These are phyloP conservation scores for Globisporangium iwayamae DNA, from an alignment of 352 stramenopile species.

Conservation along the genomic window DNA sequence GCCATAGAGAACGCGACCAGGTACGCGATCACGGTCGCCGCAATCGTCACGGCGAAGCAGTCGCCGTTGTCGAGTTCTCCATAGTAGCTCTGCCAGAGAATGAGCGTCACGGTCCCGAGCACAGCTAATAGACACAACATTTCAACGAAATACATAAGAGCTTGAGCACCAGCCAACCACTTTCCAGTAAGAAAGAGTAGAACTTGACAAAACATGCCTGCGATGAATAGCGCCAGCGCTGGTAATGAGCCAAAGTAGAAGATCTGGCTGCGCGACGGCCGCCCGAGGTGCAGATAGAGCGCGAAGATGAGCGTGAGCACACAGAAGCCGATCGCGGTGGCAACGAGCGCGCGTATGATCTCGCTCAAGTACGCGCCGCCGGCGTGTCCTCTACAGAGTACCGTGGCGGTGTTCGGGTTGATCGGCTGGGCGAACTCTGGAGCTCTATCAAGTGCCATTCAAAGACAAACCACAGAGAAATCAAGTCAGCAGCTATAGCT, in stretches of 20 bases:
- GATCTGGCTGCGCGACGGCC: constrained; percentile 54
- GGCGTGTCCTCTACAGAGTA: constrained; percentile 34
- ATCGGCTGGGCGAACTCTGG: constrained; percentile 15
- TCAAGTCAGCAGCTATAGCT: not conserved
- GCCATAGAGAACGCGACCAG: constrained; percentile 64
- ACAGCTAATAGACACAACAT: constrained; percentile 24
- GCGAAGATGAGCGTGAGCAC: constrained; percentile 39
- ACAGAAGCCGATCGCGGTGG: constrained; percentile 40
- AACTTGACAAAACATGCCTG: constrained; percentile 22
- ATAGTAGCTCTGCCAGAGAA: constrained; percentile 59
- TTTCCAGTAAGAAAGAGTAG: not conserved
- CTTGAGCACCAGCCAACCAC: not conserved
- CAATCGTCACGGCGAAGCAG: constrained; percentile 64
- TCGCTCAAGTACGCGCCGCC: constrained; percentile 24
- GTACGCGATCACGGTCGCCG: constrained; percentile 67
- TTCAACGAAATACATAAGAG: not conserved
- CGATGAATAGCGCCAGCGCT: constrained; percentile 41
- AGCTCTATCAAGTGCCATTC: constrained; percentile 1
- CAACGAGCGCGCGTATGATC: constrained; percentile 42
- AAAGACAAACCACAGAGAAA: too few relatives aligned
- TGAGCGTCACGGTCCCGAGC: constrained; percentile 35
- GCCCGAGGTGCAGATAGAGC: constrained; percentile 66
- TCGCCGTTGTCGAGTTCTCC: constrained; percentile 64
- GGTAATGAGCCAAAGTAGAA: constrained; percentile 58
- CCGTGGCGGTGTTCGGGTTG: constrained; percentile 14